These are phyloP conservation scores for Rhodomyrtus psidioides DNA, from an alignment of 441 rosid species.

Conservation along the genomic window DNA sequence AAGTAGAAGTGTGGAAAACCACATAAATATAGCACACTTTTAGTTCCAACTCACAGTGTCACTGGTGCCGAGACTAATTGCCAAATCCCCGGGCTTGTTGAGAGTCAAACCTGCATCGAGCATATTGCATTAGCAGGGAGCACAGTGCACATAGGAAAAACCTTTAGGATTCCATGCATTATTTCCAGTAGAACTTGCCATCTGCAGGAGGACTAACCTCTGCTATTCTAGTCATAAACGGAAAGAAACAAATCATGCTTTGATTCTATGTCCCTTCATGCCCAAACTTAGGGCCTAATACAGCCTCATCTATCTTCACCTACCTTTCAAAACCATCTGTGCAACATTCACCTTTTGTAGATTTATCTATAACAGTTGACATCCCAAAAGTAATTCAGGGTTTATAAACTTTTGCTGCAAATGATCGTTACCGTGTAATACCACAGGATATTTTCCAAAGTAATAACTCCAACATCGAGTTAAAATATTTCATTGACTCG, in stretches of 20 bases:
- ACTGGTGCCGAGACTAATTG: conserved; percentile 91
- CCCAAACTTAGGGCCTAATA: not conserved
- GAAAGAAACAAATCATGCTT: not conserved
- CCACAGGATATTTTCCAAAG: not conserved
- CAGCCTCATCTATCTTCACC: not conserved
- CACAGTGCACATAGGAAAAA: not conserved
- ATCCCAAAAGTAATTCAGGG: not conserved
- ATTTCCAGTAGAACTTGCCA: not conserved
- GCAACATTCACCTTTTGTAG: not conserved
- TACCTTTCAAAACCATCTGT: not conserved
- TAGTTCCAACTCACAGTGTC: conserved; percentile 57
- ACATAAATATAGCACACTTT: not conserved
- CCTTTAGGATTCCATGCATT: not conserved
- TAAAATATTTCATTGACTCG: not conserved
- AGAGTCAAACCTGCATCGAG: conserved; percentile 61
- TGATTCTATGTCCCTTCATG: not conserved
- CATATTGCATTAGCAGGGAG: not conserved
- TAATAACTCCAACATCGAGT: not conserved
- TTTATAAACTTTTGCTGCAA: not conserved
- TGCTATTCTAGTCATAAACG: not conserved
- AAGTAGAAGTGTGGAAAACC: not conserved
- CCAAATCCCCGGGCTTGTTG: conserved; percentile 81
- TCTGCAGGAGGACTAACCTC: not conserved
- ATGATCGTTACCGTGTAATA: not conserved
- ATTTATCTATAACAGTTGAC: not conserved